These are phyloP conservation scores for Fusarium sp. DNA, from an alignment of 2,329 filamentous ascomycete species.

Conservation along the genomic window DNA sequence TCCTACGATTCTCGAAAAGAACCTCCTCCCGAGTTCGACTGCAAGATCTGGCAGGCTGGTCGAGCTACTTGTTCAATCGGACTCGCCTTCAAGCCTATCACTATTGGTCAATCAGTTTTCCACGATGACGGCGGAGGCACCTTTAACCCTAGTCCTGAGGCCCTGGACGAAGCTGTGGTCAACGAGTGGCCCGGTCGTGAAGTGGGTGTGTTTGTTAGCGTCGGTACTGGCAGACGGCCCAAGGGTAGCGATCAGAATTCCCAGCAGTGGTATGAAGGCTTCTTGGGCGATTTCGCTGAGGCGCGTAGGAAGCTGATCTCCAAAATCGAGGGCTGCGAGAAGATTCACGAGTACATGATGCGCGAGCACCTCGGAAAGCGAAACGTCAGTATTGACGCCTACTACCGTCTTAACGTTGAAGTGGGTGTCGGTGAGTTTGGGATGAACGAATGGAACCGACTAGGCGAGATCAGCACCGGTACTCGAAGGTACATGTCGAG, in stretches of 20 bases:
- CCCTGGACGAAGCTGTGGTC: constrained; percentile 88
- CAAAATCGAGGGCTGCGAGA: constrained; percentile 96
- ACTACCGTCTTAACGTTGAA: constrained; percentile 97
- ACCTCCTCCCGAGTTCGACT: constrained; percentile 89
- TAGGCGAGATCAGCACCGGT: constrained; percentile 95
- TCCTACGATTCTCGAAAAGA: constrained; percentile 97
- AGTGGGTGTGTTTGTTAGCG: constrained; percentile 89
- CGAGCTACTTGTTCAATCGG: constrained; percentile 93
- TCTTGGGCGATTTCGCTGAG: constrained; percentile 92
- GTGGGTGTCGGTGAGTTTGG: constrained; percentile 96
- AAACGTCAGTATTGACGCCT: constrained; percentile 87
- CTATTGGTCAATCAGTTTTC: constrained; percentile 92
- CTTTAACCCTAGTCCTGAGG: constrained; percentile 88
- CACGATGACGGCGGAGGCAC: constrained; percentile 92
- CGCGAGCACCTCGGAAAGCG: constrained; percentile 81
- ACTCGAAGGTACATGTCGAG: constrained; percentile 86
- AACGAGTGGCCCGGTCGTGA: constrained; percentile 97
- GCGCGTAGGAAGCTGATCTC: constrained; percentile 84
- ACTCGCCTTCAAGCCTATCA: constrained; percentile 94
- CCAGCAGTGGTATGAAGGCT: constrained; percentile 92
- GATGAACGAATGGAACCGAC: constrained; percentile 97
- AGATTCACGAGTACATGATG: constrained; percentile 88
- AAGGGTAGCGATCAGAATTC: constrained; percentile 74
- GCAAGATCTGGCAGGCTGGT: constrained; percentile 96
- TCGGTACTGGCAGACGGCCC: constrained; percentile 91